These are phyloP conservation scores for Sporothrix brasiliensis DNA, from an alignment of 2,329 filamentous ascomycete species.

Conservation along the genomic window DNA sequence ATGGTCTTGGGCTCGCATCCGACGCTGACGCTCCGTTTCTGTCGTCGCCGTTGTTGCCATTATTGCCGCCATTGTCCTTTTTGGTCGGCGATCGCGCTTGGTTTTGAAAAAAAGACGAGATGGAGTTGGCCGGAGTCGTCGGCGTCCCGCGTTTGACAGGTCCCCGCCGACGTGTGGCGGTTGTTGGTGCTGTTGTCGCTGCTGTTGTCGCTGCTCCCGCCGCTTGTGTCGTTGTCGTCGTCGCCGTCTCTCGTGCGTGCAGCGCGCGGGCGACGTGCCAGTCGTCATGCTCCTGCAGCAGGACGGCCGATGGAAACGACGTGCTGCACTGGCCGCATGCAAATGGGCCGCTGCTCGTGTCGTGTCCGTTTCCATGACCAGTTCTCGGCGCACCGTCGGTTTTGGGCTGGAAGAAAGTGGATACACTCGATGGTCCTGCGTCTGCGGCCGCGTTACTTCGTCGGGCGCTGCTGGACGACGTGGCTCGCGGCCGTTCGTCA, in stretches of 20 bases:
- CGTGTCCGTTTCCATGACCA: background rate
- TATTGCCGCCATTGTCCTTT: background rate
- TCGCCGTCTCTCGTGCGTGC: constrained; percentile 56
- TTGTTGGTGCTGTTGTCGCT: background rate
- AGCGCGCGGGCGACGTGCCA: constrained; percentile 94
- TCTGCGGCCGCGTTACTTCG: background rate
- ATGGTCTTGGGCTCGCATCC: background rate
- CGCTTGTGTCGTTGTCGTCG: background rate
- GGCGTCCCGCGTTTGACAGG: constrained; percentile 21
- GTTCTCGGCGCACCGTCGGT: background rate
- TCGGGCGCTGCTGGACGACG: constrained; percentile 23
- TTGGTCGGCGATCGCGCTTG: background rate
- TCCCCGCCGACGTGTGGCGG: constrained; percentile 9
- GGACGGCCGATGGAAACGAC: constrained; percentile 58
- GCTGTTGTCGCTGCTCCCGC: background rate
- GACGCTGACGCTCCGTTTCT: background rate
- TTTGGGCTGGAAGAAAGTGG: constrained; percentile 14
- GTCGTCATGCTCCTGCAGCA: constrained; percentile 77
- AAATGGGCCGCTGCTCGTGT: background rate
- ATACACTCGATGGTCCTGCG: background rate
- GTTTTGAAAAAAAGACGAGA: constrained; percentile 34
- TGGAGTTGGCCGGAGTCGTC: constrained; percentile 23
- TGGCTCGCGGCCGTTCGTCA: constrained; percentile 32
- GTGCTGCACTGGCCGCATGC: constrained; percentile 68
- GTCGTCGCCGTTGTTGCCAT: background rate